These are phyloP conservation scores for Tricholoma furcatifolium DNA, from an alignment of 768 basidiomycete species.

Conservation along the genomic window DNA sequence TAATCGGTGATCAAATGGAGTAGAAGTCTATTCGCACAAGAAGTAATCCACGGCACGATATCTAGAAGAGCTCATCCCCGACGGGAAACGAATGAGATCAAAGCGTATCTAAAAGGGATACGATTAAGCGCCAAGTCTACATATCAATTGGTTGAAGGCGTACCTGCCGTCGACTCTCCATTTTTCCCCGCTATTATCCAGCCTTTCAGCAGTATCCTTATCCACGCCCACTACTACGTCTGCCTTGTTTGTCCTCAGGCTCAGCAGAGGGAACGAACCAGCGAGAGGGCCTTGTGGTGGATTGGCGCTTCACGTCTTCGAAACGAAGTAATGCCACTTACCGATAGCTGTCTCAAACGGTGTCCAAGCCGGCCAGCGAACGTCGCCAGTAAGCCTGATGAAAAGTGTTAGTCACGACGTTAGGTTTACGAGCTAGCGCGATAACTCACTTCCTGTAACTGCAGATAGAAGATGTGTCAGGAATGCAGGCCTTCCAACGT, in stretches of 20 bases:
- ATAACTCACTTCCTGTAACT: conserved; percentile 80
- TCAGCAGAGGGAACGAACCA: conserved; percentile 77
- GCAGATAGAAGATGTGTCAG: background rate
- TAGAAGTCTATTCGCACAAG: background rate
- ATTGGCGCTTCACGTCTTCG: background rate
- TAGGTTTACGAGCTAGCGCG: background rate
- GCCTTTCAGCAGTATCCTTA: conserved; percentile 60
- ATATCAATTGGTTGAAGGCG: conserved; percentile 18
- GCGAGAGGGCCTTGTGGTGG: conserved; percentile 58
- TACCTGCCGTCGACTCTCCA: conserved; percentile 85
- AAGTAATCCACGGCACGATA: background rate
- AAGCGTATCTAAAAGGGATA: conserved; percentile 38
- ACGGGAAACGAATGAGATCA: conserved; percentile 25
- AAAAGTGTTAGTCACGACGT: background rate
- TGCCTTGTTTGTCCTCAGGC: conserved; percentile 92
- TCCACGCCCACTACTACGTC: conserved; percentile 87
- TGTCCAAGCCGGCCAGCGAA: conserved; percentile 83
- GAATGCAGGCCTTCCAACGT: background rate
- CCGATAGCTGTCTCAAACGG: conserved; percentile 74
- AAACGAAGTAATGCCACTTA: conserved; percentile 21
- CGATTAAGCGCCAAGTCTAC: background rate
- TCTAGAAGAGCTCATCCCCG: background rate
- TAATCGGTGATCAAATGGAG: too few relatives aligned
- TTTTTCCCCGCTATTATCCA: conserved; percentile 63
- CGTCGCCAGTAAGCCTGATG: conserved; percentile 82